Conservation (phyloP, 768 basidiomycete species). For the Boletus tomentosulus region DNA sequence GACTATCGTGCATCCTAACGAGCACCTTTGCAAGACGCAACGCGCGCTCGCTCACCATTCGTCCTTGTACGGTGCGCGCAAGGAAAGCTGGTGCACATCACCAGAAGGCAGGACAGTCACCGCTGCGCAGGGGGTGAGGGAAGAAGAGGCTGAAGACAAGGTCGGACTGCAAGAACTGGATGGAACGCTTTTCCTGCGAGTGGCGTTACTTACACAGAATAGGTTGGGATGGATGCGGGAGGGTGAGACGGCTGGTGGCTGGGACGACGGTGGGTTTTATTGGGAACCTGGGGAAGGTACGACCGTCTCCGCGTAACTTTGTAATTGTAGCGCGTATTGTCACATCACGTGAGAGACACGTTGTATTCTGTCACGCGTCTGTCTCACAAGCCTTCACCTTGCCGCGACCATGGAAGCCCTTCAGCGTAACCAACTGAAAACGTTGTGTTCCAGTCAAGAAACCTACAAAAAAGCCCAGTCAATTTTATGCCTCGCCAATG, state of each 20-base stretch:
- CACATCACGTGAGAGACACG: slow-evolving; percentile 6
- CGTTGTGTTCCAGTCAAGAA: slow-evolving; percentile 21
- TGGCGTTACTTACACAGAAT: slow-evolving; percentile 48
- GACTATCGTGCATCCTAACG: slow-evolving; percentile 52
- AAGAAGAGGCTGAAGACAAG: slow-evolving; percentile 25
- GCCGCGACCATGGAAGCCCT: slow-evolving; percentile 14
- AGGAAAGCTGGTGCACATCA: slow-evolving; percentile 21
- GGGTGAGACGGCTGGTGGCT: slow-evolving; percentile 26
- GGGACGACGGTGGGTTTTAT: slow-evolving; percentile 23
- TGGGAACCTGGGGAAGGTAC: not conserved
- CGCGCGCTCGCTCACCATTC: slow-evolving; percentile 47
- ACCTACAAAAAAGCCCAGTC: slow-evolving; percentile 22
- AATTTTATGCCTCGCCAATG: slow-evolving; percentile 16
- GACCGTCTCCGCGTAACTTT: not conserved
- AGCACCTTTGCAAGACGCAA: slow-evolving; percentile 47
- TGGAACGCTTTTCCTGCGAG: slow-evolving; percentile 60
- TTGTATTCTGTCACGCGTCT: slow-evolving; percentile 1
- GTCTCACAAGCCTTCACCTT: not conserved
- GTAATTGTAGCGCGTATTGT: not conserved
- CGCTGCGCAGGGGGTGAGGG: slow-evolving; percentile 14
- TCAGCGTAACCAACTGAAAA: slow-evolving; percentile 17
- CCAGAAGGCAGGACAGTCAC: slow-evolving; percentile 7
- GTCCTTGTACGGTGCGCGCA: slow-evolving; percentile 39
- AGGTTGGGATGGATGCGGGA: slow-evolving; percentile 40
- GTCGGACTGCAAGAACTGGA: slow-evolving; percentile 37